A percentile compares a stretch with the other conserved stretches of the same genome.
Conservation (phyloP, 257 asterid species). For the Ophiorrhiza pumila region DNA sequence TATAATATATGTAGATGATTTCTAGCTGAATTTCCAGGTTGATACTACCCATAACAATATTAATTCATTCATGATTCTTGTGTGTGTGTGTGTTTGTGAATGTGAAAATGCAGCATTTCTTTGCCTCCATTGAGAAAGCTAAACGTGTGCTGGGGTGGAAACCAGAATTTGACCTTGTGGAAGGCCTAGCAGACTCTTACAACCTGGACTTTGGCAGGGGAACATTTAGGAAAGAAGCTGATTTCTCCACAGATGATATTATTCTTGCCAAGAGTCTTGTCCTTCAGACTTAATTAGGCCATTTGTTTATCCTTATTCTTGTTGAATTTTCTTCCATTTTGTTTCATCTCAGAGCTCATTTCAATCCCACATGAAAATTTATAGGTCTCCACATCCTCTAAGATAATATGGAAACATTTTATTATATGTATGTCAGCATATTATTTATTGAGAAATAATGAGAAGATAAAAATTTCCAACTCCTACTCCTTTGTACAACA, state of each 20-base stretch:
- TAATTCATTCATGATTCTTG: too few species aligned
- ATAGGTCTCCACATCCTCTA: neutral
- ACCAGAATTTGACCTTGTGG: conserved; percentile 73
- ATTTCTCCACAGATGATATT: conserved; percentile 90
- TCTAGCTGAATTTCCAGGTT: neutral
- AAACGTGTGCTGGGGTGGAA: conserved; percentile 77
- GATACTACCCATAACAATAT: too few species aligned
- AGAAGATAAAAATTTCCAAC: too few species aligned
- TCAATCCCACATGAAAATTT: neutral
- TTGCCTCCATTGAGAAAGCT: conserved; percentile 85
- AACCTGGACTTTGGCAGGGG: conserved; percentile 93
- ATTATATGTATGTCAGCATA: neutral
- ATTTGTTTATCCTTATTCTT: neutral
- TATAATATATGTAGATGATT: neutral
- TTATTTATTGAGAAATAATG: neutral
- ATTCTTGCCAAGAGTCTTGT: conserved; percentile 80
- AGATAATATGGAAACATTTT: neutral
- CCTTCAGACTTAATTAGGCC: conserved; percentile 45
- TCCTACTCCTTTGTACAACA: too few species aligned
- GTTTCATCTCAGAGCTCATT: neutral
- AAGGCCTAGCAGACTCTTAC: conserved; percentile 87
- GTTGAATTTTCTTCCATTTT: neutral
- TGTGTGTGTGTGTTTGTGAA: too few species aligned
- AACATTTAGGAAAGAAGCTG: conserved; percentile 85
- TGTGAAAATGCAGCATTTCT: conserved; percentile 91